phyloP scores from a whole-genome alignment of 129 eudicot species.

The Helianthus annuus region HanXRQr2.0-SUNRISE NC_035437.2:100644806-100645305 shows the following conservation, averaged over 20 bases:
- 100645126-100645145: background rate
- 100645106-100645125: background rate
- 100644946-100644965: background rate
- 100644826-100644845: too few relatives aligned
- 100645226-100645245: background rate
- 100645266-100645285: background rate
- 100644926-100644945: too few relatives aligned
- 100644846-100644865: too few relatives aligned
- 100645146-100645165: background rate
- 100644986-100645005: background rate
- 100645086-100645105: slow-evolving; percentile 2
- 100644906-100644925: too few relatives aligned
- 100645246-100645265: background rate
- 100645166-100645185: background rate
- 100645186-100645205: background rate
- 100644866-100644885: too few relatives aligned
- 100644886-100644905: too few relatives aligned
- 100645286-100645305: background rate
- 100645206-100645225: background rate
- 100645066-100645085: background rate
- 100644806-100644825: too few relatives aligned
- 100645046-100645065: background rate
- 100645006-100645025: background rate
- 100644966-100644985: background rate
- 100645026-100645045: background rate